Conservation (phyloP, 2,329 filamentous ascomycete genomes). For the Pseudogymnoascus sp. region DNA sequence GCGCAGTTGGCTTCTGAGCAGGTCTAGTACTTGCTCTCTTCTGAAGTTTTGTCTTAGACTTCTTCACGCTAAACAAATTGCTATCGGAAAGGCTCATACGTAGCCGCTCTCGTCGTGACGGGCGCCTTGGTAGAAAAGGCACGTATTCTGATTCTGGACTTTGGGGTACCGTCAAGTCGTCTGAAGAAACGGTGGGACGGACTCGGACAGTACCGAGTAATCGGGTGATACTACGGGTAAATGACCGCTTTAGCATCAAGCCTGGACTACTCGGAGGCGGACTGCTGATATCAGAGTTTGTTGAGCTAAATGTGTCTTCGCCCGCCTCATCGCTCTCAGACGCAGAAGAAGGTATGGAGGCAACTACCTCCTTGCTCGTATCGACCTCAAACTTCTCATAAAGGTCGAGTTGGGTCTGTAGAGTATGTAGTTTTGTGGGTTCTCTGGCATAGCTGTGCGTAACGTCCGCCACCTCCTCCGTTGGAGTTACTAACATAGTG, state of each 20-base stretch:
- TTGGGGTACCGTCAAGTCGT: background rate
- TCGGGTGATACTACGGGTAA: background rate
- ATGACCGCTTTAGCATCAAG: background rate
- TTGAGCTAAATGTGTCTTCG: background rate
- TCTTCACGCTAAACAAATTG: background rate
- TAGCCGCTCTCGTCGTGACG: background rate
- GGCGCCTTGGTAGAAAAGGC: background rate
- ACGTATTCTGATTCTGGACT: background rate
- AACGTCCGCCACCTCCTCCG: background rate
- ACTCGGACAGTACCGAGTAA: background rate
- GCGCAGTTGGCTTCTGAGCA: background rate
- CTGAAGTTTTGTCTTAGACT: background rate
- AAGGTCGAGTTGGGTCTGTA: background rate
- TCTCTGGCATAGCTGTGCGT: background rate
- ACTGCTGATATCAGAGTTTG: background rate
- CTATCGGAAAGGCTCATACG: background rate
- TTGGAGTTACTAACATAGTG: background rate
- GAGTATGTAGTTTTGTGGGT: background rate
- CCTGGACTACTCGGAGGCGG: background rate
- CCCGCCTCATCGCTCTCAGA: background rate
- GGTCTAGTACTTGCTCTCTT: background rate
- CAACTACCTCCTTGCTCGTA: background rate
- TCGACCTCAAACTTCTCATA: background rate
- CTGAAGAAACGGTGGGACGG: background rate
- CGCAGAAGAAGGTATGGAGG: background rate